Percentiles rank a stretch among this genome's conserved stretches.
These are phyloP conservation scores for Tetrahymena elliotti DNA, from an alignment of 73 alveolate genomes.

Conservation along the genomic window DNA sequence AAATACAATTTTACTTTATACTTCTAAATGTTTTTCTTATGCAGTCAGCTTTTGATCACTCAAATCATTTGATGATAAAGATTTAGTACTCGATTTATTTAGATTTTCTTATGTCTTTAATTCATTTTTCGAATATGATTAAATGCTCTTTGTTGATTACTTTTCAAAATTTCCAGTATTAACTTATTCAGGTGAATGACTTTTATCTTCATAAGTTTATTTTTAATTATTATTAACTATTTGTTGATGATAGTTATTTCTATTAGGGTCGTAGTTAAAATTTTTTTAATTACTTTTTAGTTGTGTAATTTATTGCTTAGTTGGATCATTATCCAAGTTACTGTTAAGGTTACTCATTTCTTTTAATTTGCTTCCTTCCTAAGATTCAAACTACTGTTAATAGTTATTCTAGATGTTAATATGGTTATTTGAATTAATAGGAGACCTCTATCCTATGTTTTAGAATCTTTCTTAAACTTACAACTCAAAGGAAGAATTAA, in stretches of 20 bases:
- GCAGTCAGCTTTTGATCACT: background rate
- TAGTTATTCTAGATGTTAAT: background rate
- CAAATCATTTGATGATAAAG: background rate
- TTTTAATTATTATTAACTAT: background rate
- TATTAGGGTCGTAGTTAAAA: background rate
- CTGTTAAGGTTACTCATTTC: too few species aligned
- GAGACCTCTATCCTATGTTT: background rate
- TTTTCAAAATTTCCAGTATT: background rate
- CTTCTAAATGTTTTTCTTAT: background rate
- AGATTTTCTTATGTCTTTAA: background rate
- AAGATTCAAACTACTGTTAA: background rate
- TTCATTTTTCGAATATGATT: background rate
- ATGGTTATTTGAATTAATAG: background rate
- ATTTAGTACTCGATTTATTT: background rate
- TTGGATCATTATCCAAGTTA: background rate
- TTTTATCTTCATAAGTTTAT: background rate
- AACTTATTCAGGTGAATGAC: background rate
- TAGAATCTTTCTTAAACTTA: background rate
- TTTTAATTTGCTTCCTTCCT: background rate
- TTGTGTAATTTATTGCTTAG: background rate
- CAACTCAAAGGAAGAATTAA: background rate
- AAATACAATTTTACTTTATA: background rate
- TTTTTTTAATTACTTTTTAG: too few species aligned
- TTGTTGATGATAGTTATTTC: background rate
- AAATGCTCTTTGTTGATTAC: background rate